A percentile compares a stretch with the other conserved stretches of the same genome.
These are phyloP conservation scores for Ceratocystiopsis sp. DNA, from an alignment of 2,329 filamentous ascomycete genomes.

Conservation along the genomic window DNA sequence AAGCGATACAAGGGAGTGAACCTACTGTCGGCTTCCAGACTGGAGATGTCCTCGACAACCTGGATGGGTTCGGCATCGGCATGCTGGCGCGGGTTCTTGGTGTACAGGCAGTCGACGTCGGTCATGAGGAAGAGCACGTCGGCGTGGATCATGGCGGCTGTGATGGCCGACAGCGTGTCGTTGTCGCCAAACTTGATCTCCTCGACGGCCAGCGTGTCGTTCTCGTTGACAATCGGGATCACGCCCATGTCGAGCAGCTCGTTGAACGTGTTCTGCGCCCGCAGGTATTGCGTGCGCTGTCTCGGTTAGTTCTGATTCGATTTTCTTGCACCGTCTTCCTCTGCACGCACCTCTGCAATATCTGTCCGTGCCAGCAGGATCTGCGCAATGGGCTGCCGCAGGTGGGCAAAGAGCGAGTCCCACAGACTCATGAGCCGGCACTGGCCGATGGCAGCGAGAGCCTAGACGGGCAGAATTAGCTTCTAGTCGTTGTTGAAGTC, in stretches of 20 bases:
- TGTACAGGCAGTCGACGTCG: conserved; percentile 93
- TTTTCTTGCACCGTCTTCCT: not conserved
- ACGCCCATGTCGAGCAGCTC: conserved; percentile 88
- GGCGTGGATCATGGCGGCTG: conserved; percentile 90
- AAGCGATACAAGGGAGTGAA: not conserved
- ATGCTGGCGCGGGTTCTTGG: conserved; percentile 78
- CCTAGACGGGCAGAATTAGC: conserved; percentile 26
- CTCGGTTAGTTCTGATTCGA: conserved; percentile 5
- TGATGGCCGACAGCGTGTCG: conserved; percentile 91
- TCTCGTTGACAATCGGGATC: conserved; percentile 97
- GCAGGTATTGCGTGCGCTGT: conserved; percentile 78
- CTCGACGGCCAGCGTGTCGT: conserved; percentile 88
- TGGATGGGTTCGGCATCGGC: conserved; percentile 80
- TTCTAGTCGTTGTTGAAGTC: no score
- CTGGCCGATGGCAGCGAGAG: conserved; percentile 88
- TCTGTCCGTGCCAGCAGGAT: conserved; percentile 89
- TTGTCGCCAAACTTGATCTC: conserved; percentile 99
- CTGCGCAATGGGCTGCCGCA: conserved; percentile 83
- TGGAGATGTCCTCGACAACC: conserved; percentile 75
- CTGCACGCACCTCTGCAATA: conserved; percentile 58
- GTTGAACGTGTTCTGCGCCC: conserved; percentile 87
- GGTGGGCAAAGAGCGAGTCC: conserved; percentile 80
- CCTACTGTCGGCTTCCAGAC: conserved; percentile 63
- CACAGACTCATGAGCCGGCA: conserved; percentile 88
- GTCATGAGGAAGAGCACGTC: conserved; percentile 98